phyloP scores from a whole-genome alignment of 257 asterid species.

The Knoxia roxburghii region DNA sequence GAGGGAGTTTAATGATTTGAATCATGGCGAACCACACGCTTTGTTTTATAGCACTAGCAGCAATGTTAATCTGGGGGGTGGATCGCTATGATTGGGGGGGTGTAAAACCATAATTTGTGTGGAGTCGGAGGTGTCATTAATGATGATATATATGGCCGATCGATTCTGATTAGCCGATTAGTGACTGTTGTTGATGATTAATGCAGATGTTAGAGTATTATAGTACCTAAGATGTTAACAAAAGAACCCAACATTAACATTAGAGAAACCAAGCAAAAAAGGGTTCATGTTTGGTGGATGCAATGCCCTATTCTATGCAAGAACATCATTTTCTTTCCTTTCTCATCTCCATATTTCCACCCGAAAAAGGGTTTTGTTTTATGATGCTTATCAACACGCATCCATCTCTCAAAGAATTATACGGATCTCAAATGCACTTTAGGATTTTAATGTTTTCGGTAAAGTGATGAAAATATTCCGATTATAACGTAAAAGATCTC shows the following conservation, averaged over 20 bases:
- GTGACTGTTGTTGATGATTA: slow-evolving; percentile 7
- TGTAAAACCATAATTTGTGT: slow-evolving; percentile 12
- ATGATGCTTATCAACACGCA: too few relatives aligned
- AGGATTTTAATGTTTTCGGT: too few relatives aligned
- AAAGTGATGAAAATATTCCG: too few relatives aligned
- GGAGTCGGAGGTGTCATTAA: slow-evolving; percentile 11
- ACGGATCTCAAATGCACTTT: too few relatives aligned
- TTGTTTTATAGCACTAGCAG: slow-evolving; percentile 9
- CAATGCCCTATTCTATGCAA: background rate
- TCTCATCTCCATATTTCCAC: background rate
- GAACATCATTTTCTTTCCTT: background rate
- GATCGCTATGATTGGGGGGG: slow-evolving; percentile 15
- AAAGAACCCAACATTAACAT: slow-evolving; percentile 15
- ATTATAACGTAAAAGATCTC: too few relatives aligned
- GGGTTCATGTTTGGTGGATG: slow-evolving; percentile 15
- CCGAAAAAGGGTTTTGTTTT: too few relatives aligned
- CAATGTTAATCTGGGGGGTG: too few relatives aligned
- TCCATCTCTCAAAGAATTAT: too few relatives aligned
- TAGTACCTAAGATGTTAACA: slow-evolving; percentile 15
- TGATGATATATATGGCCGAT: background rate
- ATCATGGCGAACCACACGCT: slow-evolving; percentile 18
- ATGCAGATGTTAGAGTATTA: too few relatives aligned
- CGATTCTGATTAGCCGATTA: slow-evolving; percentile 15
- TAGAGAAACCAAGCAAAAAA: slow-evolving; percentile 13
- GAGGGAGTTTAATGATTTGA: slow-evolving; percentile 15